phyloP scores from a whole-genome alignment of 176 grass and related monocot species.

The Coix lacrymajobi region DNA sequence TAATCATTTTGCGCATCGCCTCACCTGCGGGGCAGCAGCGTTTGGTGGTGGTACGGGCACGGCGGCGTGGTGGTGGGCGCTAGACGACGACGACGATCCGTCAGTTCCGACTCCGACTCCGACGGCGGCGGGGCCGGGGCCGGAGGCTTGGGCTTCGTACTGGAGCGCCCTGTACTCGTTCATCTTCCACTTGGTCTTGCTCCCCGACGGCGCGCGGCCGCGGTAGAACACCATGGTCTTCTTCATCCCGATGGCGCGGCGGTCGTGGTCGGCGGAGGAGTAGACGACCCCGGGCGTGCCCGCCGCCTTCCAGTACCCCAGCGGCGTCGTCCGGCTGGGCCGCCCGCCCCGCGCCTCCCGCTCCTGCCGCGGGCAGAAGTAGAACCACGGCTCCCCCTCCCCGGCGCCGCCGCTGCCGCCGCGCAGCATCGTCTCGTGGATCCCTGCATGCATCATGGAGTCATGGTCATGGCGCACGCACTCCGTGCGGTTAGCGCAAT shows the following conservation, averaged over 20 bases:
- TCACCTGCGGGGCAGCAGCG: constrained; percentile 10
- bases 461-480: not conserved
- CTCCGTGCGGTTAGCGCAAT: not conserved
- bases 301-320: constrained; percentile 97
- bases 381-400: constrained; percentile 83
- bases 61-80: not conserved
- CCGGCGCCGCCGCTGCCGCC: constrained; percentile 10
- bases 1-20: constrained; percentile 13
- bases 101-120: not conserved
- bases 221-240: constrained; percentile 98
- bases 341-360: constrained; percentile 77
- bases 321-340: constrained; percentile 78
- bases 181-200: constrained; percentile 90
- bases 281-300: constrained; percentile 77
- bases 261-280: constrained; percentile 45
- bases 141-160: not conserved
- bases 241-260: constrained; percentile 62
- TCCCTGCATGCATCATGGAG: constrained; percentile 10
- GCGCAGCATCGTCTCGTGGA: constrained; percentile 20
- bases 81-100: not conserved
- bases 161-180: constrained; percentile 80
- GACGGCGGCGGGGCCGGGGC: not conserved
- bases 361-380: constrained; percentile 84
- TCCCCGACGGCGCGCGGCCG: constrained; percentile 59
- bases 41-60: not conserved